phyloP scores from a whole-genome alignment of 805 yeast genomes.

The Spathaspora boniae region DNA sequence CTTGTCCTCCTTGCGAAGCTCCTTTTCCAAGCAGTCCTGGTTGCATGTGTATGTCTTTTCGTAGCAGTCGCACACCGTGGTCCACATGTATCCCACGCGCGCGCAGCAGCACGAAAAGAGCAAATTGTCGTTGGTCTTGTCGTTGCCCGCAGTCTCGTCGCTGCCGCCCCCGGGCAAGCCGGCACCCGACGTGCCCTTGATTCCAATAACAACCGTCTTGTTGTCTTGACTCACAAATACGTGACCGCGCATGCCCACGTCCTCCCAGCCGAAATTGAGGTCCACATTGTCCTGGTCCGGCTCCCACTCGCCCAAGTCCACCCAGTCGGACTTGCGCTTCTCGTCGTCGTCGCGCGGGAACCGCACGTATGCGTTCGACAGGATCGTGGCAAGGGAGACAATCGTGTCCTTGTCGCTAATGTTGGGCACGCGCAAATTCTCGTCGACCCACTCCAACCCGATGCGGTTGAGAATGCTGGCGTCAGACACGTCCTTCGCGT shows the following conservation, averaged over 20 bases:
- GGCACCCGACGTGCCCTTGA: slow-evolving; percentile 92
- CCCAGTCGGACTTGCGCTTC: slow-evolving; percentile 71
- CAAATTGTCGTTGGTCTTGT: slow-evolving; percentile 82
- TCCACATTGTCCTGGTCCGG: slow-evolving; percentile 55
- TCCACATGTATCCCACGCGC: slow-evolving; percentile 85
- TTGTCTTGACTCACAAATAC: slow-evolving; percentile 63
- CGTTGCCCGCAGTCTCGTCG: slow-evolving; percentile 73
- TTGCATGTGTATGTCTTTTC: slow-evolving; percentile 81
- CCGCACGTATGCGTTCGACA: slow-evolving; percentile 87
- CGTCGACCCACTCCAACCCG: slow-evolving; percentile 62
- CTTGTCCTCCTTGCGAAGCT: slow-evolving; percentile 67
- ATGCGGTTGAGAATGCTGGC: slow-evolving; percentile 34
- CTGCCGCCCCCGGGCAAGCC: slow-evolving; percentile 47
- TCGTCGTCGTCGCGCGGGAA: slow-evolving; percentile 55
- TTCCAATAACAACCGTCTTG: slow-evolving; percentile 67
- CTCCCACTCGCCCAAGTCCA: slow-evolving; percentile 58
- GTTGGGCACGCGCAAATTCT: slow-evolving; percentile 61
- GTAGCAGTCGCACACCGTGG: slow-evolving; percentile 93
- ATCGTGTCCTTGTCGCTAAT: slow-evolving; percentile 71
- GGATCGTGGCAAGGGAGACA: slow-evolving; percentile 73
- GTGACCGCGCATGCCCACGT: slow-evolving; percentile 85
- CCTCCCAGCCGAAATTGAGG: slow-evolving; percentile 82
- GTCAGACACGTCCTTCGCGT: slow-evolving; percentile 43
- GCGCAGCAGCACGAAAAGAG: slow-evolving; percentile 96
- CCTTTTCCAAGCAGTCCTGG: slow-evolving; percentile 79